Evolutionary conservation across 1,139 yeast genomes (phyloP), one percentile per base, ranked within the genome.

Genomic region (Kurtzmaniella natalensis): DNA sequence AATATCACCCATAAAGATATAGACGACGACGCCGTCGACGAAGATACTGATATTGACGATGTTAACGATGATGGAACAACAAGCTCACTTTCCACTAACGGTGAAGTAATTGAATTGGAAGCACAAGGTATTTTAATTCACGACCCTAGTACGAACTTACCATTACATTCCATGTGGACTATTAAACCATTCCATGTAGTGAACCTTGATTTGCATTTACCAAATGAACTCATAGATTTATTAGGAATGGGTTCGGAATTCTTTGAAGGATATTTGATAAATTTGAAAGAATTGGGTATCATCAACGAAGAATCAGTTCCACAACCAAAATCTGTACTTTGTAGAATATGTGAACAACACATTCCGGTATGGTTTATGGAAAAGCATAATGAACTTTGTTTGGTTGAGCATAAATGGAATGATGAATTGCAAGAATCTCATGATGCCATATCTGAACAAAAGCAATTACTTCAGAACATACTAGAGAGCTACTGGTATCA

Each of bases 291-390:
- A 28, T 55, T 72, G 33, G 82, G 77, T 16, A 68, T 81, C 5
- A 69, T 78, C 5, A 81, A 81, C 42, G 83, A 80, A 44, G 70
- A 64, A 13, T 68, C 72, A 18, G 76, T 84, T 0, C 95, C 95
- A 0, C 73, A 78, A 20, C 95, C 95, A 0, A 81, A 81, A 25
- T 69, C 79, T 30, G 85, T 87, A 29, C 63, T 89, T 27, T 94
- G 99, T 55, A 71, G 96, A 34, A 88, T 94, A 15, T 94, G 99
- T 57, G 99, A 94, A 50, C 78, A 80, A 19, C 75, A 76, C 34
- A 78, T 89, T n/a, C 96, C 96, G 1, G 87, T 92, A 1, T 94
- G 98, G 98, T 92, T 95, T 81, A 69, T 92, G 33, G 98, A 89
- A 49, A 75, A 81, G 34, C 99, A 94, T 57, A 81, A 94, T 2